These are phyloP conservation scores for Lasiosphaeria hispida DNA, from an alignment of 495 filamentous ascomycete species.

Conservation along the genomic window DNA sequence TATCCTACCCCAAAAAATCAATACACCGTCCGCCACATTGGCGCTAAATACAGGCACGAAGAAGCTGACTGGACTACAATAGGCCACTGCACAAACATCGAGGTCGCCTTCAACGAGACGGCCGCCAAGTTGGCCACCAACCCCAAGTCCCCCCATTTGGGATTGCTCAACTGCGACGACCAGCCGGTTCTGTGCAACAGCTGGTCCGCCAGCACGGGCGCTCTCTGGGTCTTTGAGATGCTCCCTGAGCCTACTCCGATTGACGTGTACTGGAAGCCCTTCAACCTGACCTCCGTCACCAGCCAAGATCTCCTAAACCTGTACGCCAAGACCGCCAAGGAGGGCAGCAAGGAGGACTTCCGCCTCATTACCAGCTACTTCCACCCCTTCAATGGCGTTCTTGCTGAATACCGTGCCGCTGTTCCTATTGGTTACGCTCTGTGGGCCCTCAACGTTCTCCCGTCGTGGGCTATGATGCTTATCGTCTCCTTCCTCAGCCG, in stretches of 20 bases:
- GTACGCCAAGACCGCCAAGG: constrained; percentile 60
- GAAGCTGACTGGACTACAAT: neutral
- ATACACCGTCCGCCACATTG: too few relatives aligned
- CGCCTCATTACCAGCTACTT: constrained; percentile 66
- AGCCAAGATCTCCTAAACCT: constrained; percentile 61
- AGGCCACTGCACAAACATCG: constrained; percentile 48
- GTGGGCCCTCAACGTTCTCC: constrained; percentile 62
- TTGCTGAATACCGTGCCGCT: constrained; percentile 63
- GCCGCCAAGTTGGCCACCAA: constrained; percentile 63
- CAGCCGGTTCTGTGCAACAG: constrained; percentile 76
- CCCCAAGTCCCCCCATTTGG: constrained; percentile 68
- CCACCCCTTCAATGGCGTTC: constrained; percentile 75
- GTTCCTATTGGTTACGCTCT: constrained; percentile 69
- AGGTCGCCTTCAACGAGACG: constrained; percentile 58
- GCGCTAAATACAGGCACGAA: neutral
- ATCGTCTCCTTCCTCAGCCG: constrained; percentile 76
- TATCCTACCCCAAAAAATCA: neutral
- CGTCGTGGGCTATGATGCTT: constrained; percentile 71
- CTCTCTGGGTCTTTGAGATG: constrained; percentile 70
- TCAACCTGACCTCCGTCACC: constrained; percentile 66
- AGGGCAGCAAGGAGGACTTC: constrained; percentile 54
- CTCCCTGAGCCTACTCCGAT: constrained; percentile 52
- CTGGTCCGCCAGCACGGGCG: constrained; percentile 71
- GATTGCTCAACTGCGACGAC: constrained; percentile 72
- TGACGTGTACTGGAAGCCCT: constrained; percentile 57